Base-by-base conservation (phyloP, 768 basidiomycete genomes). In the Dioszegia aurantiaca region DNA sequence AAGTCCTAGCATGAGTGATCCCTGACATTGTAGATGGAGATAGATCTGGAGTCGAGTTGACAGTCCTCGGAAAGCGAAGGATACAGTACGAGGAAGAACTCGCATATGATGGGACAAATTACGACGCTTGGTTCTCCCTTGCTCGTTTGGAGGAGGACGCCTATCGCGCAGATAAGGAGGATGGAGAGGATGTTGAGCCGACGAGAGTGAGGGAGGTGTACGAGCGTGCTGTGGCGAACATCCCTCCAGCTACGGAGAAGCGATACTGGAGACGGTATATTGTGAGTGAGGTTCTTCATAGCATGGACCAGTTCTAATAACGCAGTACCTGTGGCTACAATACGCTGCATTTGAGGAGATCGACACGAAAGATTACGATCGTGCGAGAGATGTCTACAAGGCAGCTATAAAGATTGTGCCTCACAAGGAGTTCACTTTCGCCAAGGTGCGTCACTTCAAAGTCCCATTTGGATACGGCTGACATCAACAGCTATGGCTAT, bases 71-170 rank as follows among this genome's bases (percentile, higher is more conserved):
- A 30, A 99, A 97, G 76, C 86, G 95, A n/a, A 84, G 95, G 37
- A 97, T 99, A 56, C 92, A 98, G 69, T 98, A 99, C 70, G 95
- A 99, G 73, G 95, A 99, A 63, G 95, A 99, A 77, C 78, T 98
- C 1, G 75, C 85, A 10, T 87, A 94, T 57, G 91, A 98, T 63
- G 86, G 90, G 0, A 85, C 87, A 41, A 97, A 97, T 75, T 99
- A 97, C 72, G 95, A 98, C 75, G 87, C 88, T 0, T 99, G 95
- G 95, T 97, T 99, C 72, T 95, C 98, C 70, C 94, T 94, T 67
- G 84, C 90, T 21, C 83, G 93, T 17, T 75, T 99, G 31, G 95
- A 98, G 73, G 95, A 98, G 77, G 88, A 86, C 23, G 89, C 92
- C 0, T 83, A 85, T 66, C 80, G 83, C 31, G 86, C 90, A 59